A percentile compares a stretch with the other conserved stretches of the same genome.
phyloP scores from a whole-genome alignment of 2,329 filamentous ascomycete species.

The Botryotinia narcissicola region DNA sequence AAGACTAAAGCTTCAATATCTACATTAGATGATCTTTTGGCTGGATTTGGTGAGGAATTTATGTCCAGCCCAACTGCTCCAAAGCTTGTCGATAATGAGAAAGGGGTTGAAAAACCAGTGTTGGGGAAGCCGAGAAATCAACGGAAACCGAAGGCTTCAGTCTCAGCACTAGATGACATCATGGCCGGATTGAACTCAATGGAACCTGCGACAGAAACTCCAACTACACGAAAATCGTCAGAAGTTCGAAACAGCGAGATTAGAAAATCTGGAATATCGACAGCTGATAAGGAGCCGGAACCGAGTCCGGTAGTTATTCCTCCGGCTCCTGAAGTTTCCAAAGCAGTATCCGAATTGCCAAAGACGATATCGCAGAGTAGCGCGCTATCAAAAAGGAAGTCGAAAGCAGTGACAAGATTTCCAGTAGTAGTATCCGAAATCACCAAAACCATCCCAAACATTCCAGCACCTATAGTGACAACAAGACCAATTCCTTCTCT shows the following conservation, averaged over 20 bases:
- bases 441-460: not conserved
- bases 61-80: not conserved
- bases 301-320: not conserved
- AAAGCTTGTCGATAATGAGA: slow-evolving; percentile 3
- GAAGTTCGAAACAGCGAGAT: not conserved
- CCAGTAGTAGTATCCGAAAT: not conserved
- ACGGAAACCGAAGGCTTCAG: not conserved
- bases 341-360: not conserved
- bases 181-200: slow-evolving; percentile 16
- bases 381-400: not conserved
- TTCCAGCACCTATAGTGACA: not conserved
- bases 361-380: not conserved
- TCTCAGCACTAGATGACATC: slow-evolving; percentile 20
- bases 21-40: slow-evolving; percentile 22
- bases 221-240: not conserved
- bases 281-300: not conserved
- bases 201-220: not conserved
- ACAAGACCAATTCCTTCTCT: not conserved
- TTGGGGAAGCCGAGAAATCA: slow-evolving; percentile 3
- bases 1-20: slow-evolving; percentile 11
- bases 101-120: not conserved
- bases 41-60: slow-evolving; percentile 10
- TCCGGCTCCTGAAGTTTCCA: not conserved
- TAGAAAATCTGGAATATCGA: not conserved
- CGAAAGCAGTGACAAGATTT: not conserved